Evolutionary conservation across 768 basidiomycete genomes (phyloP).

Genomic region (Xerocomellus amylosporus): DNA sequence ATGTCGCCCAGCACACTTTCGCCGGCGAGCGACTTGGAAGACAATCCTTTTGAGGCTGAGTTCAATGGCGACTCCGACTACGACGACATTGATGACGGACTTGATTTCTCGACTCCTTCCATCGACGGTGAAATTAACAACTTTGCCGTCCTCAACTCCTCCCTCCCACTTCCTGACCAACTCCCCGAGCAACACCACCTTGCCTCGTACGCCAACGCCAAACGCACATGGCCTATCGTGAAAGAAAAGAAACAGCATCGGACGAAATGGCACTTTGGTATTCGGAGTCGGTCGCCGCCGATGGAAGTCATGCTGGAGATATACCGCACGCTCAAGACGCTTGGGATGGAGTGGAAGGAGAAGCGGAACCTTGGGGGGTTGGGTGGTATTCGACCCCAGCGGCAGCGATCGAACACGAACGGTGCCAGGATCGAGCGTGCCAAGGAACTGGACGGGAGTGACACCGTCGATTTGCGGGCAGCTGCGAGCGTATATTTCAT

Average conservation of each 20-base stretch:
- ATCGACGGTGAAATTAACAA: constrained; percentile 46
- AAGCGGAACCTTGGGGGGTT: constrained; percentile 77
- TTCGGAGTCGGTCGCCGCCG: constrained; percentile 88
- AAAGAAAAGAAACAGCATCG: constrained; percentile 72
- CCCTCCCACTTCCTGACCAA: constrained; percentile 70
- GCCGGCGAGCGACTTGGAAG: constrained; percentile 61
- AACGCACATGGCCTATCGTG: constrained; percentile 38
- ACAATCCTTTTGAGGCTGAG: constrained; percentile 79
- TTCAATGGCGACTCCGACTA: constrained; percentile 45
- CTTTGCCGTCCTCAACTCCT: constrained; percentile 88
- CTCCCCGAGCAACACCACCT: constrained; percentile 67
- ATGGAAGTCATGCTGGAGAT: constrained; percentile 99
- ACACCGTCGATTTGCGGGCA: constrained; percentile 59
- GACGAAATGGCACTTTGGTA: constrained; percentile 98
- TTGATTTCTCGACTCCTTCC: constrained; percentile 46
- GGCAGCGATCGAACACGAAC: constrained; percentile 33
- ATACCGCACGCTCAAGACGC: constrained; percentile 82
- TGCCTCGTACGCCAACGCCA: constrained; percentile 59
- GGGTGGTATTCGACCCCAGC: constrained; percentile 45
- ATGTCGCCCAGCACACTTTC: constrained; percentile 67
- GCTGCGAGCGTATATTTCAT: constrained; percentile 87
- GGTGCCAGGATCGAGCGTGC: constrained; percentile 59
- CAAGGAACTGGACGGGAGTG: constrained; percentile 56
- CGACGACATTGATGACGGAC: constrained; percentile 57
- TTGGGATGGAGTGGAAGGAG: constrained; percentile 98